phyloP scores from a whole-genome alignment of 2,329 filamentous ascomycete species.

The Cercospora citrullina region DNA sequence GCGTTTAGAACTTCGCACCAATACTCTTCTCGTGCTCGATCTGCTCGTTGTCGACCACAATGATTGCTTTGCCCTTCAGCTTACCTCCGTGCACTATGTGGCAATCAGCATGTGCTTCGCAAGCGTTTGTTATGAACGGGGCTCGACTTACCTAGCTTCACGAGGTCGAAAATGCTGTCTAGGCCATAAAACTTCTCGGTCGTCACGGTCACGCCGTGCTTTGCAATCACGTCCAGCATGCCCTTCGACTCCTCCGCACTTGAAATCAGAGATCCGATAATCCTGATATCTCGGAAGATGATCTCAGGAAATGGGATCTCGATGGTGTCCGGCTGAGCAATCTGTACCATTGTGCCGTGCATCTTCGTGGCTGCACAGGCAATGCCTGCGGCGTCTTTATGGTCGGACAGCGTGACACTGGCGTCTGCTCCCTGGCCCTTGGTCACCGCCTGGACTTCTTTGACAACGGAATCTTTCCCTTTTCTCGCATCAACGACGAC shows the following conservation, averaged over 20 bases:
- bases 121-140: background rate
- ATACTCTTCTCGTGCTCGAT: constrained; percentile 48
- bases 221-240: constrained; percentile 40
- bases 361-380: constrained; percentile 59
- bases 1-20: constrained; percentile 37
- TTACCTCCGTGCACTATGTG: constrained; percentile 50
- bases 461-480: constrained; percentile 51
- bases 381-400: constrained; percentile 50
- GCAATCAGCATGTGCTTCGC: background rate
- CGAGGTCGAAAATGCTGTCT: constrained; percentile 53
- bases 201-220: constrained; percentile 50
- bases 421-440: constrained; percentile 53
- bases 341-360: constrained; percentile 60
- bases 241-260: constrained; percentile 37
- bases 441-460: constrained; percentile 51
- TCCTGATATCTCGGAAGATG: constrained; percentile 55
- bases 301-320: constrained; percentile 49
- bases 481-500: constrained; percentile 54
- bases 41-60: constrained; percentile 54
- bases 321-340: constrained; percentile 53
- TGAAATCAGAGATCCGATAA: constrained; percentile 47
- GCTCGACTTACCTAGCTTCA: constrained; percentile 37
- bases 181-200: constrained; percentile 56
- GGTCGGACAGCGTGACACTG: constrained; percentile 57
- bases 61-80: constrained; percentile 57